Evolutionary conservation across 2,329 filamentous ascomycete species (phyloP), one percentile per base, ranked within the genome.

Genomic region (Amylocarpus encephaloides): DNA sequence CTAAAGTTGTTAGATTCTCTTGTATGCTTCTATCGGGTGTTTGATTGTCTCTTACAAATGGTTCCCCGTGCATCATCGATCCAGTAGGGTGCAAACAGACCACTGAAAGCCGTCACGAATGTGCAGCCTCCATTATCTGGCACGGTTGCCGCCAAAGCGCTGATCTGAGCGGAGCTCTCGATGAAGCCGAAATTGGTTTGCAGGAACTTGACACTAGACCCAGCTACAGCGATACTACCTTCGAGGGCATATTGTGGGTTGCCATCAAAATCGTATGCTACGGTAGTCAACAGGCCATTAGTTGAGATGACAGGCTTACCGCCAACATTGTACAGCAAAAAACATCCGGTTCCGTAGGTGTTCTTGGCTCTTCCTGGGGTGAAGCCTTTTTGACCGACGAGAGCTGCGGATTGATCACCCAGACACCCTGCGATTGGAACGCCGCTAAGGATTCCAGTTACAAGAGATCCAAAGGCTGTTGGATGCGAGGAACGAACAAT

Each of bases 291-390:
- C 10, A 93, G 74, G 2, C 88, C 88, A 63, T 91, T 85, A 22
- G 73, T 80, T 0, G 88, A 92, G 50, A 91, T 82, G 48, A 91
- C 85, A 4, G 87, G 87, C 69, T 88, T 85, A 16, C 82, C 75
- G 19, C 87, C 88, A 11, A 90, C 84, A 63, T 93, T 91, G 70
- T 90, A 91, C 6, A 92, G 78, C 57, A 92, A 70, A 72, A 93
- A 93, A 67, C 86, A 91, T 16, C 88, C 88, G 0, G 88, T 92
- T 38, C 88, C 88, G 65, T 92, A 92, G 0, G 88, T 92, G 67
- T 92, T 92, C 73, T 92, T 92, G 44, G 87, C 88, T 50, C 78
- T 75, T 48, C 88, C 88, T 6, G 86, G 83, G 1, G 75, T 77
- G 67, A 92, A 92, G 1, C 83, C 86, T 65, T 85, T 85, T 64